Base-by-base conservation (phyloP, 768 basidiomycete species). In the Calocybe cyanea region DNA sequence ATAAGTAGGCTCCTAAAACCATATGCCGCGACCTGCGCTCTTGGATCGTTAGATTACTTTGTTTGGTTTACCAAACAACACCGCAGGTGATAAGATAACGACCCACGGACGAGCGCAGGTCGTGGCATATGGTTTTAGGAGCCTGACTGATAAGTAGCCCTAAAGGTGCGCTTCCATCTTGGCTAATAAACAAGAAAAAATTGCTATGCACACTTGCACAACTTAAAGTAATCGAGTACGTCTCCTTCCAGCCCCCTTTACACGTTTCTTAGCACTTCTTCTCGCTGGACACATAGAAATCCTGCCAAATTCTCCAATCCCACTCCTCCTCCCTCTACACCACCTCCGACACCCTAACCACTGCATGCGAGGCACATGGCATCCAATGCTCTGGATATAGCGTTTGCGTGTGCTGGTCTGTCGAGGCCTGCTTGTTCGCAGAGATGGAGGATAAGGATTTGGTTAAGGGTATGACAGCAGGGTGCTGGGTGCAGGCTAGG, bases 91-190 rank as follows among this genome's bases (percentile, higher is more conserved):
- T n/a, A n/a, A n/a, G n/a, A n/a, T n/a, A n/a, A n/a, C n/a, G n/a
- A n/a, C n/a, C n/a, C n/a, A n/a, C n/a, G n/a, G n/a, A 92, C 88
- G 92, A 54, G 80, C 82, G 63, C 89, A 91, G 59, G 70, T 95
- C 14, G 91, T 91, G 0, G 92, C 92, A 2, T 34, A 72, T 81
- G 11, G 92, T 92, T 1, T 77, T 93, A 0, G 92, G 92, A 1
- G 73, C 90, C 2, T 76, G 81, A 0, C 67, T 94, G 7, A 86
- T 90, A 0, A 70, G 75, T 21, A 65, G 83, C 13, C 72, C 94
- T 1, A 76, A 78, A 11, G 65, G 0, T 75, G 89, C 51, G 83
- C 94, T 3, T 89, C 87, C 6, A 90, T 94, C 48, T 84, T 94
- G 7, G 92, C 91, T 6, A 74, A 90, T 9, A 81, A 85, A 40